Conservation (phyloP, 169 alveolate species). For the Plasmodium billcollinsi region DNA sequence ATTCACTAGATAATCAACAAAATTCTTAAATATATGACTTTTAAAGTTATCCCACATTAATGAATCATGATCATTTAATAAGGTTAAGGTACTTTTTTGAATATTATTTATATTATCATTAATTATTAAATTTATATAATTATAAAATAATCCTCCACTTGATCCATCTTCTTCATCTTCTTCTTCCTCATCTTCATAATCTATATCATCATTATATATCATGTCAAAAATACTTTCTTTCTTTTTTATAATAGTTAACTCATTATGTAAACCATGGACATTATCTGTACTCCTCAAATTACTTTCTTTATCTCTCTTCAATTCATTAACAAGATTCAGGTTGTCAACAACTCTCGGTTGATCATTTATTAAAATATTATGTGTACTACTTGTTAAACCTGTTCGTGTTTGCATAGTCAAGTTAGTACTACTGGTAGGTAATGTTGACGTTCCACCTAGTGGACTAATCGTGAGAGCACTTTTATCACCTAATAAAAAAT, state of each 20-base stretch:
- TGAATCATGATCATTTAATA: slow-evolving; percentile 75
- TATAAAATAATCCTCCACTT: slow-evolving; percentile 22
- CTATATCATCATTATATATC: slow-evolving; percentile 40
- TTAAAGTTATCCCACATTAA: slow-evolving; percentile 76
- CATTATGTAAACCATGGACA: slow-evolving; percentile 16
- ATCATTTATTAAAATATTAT: slow-evolving; percentile 4
- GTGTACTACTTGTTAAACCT: slow-evolving; percentile 5
- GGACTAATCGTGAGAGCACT: neutral
- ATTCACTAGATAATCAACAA: slow-evolving; percentile 65
- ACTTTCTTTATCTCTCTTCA: slow-evolving; percentile 31
- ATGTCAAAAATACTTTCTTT: slow-evolving; percentile 41
- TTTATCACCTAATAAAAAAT: slow-evolving; percentile 17
- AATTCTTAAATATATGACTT: slow-evolving; percentile 61
- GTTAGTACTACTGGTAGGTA: no score
- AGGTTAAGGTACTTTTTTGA: slow-evolving; percentile 70
- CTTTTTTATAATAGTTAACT: slow-evolving; percentile 39
- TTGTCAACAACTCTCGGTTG: neutral
- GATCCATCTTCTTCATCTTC: slow-evolving; percentile 11
- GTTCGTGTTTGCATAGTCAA: neutral
- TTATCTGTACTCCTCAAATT: neutral
- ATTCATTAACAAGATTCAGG: neutral
- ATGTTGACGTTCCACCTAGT: no score
- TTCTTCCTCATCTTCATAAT: slow-evolving; percentile 25
- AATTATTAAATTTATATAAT: slow-evolving; percentile 67
- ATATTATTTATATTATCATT: slow-evolving; percentile 74